Evolutionary conservation across 176 grass and related monocot species (phyloP), one percentile per base, ranked within the genome.

Genomic region (Raddia guianensis): DNA sequence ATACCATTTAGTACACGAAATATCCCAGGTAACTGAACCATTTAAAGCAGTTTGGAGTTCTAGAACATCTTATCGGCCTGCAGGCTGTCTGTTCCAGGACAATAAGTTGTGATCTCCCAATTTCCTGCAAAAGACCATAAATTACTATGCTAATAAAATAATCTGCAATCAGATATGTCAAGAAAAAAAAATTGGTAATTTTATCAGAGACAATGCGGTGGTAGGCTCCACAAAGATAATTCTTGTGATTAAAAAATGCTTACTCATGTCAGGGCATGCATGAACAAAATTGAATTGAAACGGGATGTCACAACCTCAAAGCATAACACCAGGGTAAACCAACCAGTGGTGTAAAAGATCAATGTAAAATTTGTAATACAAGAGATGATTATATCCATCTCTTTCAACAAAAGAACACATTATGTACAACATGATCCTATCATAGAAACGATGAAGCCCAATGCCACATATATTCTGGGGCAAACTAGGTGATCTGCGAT

Each of bases 31-130:
- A 70, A 66, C 20, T 20, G 54, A 32, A 40, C 49, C 69, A 66
- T 66, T 62, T 55, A 32, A 68, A 19, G 40, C 57, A 1, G 8
- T 45, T 74, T 57, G 61, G 32, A 47, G 32, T 63, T 50, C 27
- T 10, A 10, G 18, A 63, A 52, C 8, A 62, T 60, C 66, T 87
- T 64, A 97, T 51, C 66, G 73, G 46, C 88, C 91, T 59, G 63
- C 63, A 43, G 88, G 66, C 74, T 73, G 77, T 73, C 94, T 91
- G 69, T 97, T 97, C 94, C 94, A 97, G 62, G 94, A 97, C 65
- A 97, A 72, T 77, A 87, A 93, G 45, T 90, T 85, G 74, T 92
- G 94, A 68, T 97, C 89, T 71, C 94, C 94, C 75, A 93, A 72
- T 86, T 97, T 97, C 86, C 94, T 97, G 81, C 81, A 81, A 21